These are phyloP conservation scores for Neophaeococcomyces mojaviensis DNA, from an alignment of 2,329 filamentous ascomycete species.

Conservation along the genomic window DNA sequence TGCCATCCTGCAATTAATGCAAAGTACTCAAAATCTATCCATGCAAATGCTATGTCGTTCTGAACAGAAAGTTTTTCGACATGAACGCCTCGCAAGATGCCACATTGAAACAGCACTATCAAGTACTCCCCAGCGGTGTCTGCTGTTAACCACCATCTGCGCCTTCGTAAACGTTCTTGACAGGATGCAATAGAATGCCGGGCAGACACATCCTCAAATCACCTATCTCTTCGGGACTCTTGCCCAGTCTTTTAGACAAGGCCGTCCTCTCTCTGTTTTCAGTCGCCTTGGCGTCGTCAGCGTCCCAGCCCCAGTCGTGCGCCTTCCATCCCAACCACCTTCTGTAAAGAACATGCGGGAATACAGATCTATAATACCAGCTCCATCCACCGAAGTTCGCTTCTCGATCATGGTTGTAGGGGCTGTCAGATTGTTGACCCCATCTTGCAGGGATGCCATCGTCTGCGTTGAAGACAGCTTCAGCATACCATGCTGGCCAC, in stretches of 20 bases:
- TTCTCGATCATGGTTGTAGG: constrained; percentile 27
- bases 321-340: constrained; percentile 43
- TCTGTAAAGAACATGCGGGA: constrained; percentile 48
- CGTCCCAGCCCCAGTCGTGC: constrained; percentile 9
- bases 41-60: neutral
- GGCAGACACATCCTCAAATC: constrained; percentile 23
- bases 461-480: constrained; percentile 50
- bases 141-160: constrained; percentile 14
- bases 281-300: constrained; percentile 14
- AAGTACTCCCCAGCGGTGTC: too few relatives aligned
- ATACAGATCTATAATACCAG: constrained; percentile 48
- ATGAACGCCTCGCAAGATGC: neutral
- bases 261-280: constrained; percentile 13
- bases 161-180: constrained; percentile 18
- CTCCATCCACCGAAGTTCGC: constrained; percentile 43
- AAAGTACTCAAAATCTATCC: neutral
- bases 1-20: too few relatives aligned
- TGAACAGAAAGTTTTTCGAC: neutral
- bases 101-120: too few relatives aligned
- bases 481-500: constrained; percentile 48
- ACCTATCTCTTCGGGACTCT: constrained; percentile 12
- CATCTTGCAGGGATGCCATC: constrained; percentile 41
- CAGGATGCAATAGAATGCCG: constrained; percentile 22
- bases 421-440: constrained; percentile 26
- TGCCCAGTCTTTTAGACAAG: constrained; percentile 15